A percentile compares a stretch with the other conserved stretches of the same genome.
phyloP scores from a whole-genome alignment of 768 basidiomycete species.

The Trametes maxima region DNA sequence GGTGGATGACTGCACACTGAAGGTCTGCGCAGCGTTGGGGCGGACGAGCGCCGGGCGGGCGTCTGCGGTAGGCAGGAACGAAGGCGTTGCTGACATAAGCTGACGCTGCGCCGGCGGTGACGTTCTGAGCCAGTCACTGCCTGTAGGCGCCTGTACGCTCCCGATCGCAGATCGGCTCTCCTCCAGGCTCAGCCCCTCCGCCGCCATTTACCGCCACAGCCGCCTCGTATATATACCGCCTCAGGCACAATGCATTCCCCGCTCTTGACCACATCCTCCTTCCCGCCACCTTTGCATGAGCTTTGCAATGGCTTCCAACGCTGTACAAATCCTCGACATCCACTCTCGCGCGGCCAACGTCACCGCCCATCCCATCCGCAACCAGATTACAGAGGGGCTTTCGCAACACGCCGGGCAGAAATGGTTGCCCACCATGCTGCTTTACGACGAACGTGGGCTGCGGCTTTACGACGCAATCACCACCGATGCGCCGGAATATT shows the following conservation, averaged over 20 bases:
- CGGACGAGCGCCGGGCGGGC: background rate
- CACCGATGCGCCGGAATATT: constrained; percentile 79
- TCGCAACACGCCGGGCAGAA: constrained; percentile 55
- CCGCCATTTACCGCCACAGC: background rate
- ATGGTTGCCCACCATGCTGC: constrained; percentile 75
- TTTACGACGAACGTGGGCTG: constrained; percentile 88
- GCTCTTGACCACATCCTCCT: background rate
- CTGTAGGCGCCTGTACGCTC: too few species aligned
- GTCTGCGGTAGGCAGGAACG: constrained; percentile 16
- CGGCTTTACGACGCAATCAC: constrained; percentile 87
- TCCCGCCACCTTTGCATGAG: background rate
- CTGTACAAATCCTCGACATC: constrained; percentile 30
- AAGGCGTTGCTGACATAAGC: constrained; percentile 23
- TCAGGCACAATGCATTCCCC: background rate
- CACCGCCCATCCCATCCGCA: constrained; percentile 33
- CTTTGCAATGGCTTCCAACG: constrained; percentile 7
- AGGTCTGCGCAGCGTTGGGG: background rate
- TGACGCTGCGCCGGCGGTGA: constrained; percentile 12
- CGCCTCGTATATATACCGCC: constrained; percentile 9
- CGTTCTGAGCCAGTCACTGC: background rate
- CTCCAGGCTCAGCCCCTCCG: background rate
- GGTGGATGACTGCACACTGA: background rate
- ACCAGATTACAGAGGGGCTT: constrained; percentile 59
- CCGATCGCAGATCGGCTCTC: background rate
- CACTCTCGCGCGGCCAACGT: constrained; percentile 14